Percentiles rank a stretch among this genome's conserved stretches.
These are phyloP conservation scores for Leccinum subrobustum DNA, from an alignment of 1,284 basidiomycete species.

Conservation along the genomic window DNA sequence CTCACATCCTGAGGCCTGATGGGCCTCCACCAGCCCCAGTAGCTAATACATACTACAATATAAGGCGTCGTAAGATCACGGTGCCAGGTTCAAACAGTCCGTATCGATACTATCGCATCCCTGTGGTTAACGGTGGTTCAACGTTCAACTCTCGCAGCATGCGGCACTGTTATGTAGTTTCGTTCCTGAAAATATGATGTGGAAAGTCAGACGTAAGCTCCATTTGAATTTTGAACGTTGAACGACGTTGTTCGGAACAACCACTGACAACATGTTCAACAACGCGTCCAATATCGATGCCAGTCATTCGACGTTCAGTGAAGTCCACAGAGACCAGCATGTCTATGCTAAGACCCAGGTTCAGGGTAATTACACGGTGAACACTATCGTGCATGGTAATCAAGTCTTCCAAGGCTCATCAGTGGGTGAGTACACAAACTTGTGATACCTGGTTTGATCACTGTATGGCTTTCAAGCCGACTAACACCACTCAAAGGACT, in stretches of 20 bases:
- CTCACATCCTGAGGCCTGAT: too few species aligned
- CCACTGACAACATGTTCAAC: constrained; percentile 21
- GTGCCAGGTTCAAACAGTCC: too few species aligned
- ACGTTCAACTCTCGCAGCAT: too few species aligned
- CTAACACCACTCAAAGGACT: constrained; percentile 9
- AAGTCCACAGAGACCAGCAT: constrained; percentile 24
- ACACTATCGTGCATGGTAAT: constrained; percentile 26
- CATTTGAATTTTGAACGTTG: neutral
- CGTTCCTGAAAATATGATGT: neutral
- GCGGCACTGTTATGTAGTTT: too few species aligned
- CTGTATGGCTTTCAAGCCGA: neutral
- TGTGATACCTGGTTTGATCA: neutral
- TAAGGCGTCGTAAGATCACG: too few species aligned
- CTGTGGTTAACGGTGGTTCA: too few species aligned
- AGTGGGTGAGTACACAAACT: constrained; percentile 11
- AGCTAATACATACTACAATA: too few species aligned
- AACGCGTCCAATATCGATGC: constrained; percentile 24
- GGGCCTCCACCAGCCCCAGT: too few species aligned
- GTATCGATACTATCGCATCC: too few species aligned
- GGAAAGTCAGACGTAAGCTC: neutral
- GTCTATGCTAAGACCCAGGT: constrained; percentile 13
- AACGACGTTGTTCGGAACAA: neutral
- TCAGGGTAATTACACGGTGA: constrained; percentile 18
- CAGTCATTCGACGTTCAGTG: constrained; percentile 27
- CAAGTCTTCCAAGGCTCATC: constrained; percentile 17